Evolutionary conservation across 148 eudicot genomes (phyloP), one percentile per base, ranked within the genome.

Genomic region (Bassia scoparia): DNA sequence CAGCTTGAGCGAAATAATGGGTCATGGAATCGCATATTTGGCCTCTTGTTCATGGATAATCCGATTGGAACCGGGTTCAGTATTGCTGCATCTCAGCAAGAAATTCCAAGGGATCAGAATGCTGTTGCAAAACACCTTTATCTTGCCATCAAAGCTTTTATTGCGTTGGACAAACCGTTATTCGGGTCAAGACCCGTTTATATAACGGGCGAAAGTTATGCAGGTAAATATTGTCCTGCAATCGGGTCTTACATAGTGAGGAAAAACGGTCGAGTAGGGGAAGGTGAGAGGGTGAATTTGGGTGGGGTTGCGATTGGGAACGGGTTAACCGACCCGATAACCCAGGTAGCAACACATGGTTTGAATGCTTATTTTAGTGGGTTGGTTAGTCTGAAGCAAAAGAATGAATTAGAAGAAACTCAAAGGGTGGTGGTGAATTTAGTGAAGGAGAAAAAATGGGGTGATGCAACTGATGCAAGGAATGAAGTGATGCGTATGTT

Each of bases 51-150:
- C 35, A 73, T 94, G 8, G 97, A 94, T 67, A 91, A 89, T 49
- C 97, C 98, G 0, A 94, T 91, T 6, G 98, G 98, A 12, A 55
- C 83, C 3, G 98, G 98, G 34, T 94, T 94, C 63, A 94, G 98
- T 21, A 80, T 89, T 5, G 97, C 98, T 4, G 69, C 81, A 41
- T 71, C 79, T 26, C 48, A 68, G 0, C 72, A 85, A 1, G 98
- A 91, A 68, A 94, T 94, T 9, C 98, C 98, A 0, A 89, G 74
- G 29, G 84, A 94, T 37, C 91, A 91, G 65, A 13, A 41, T 0
- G 79, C 73, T 33, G 93, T 94, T 37, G 89, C 93, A 2, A 69
- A 80, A 58, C 98, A 94, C 35, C 91, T 94, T 37, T 89, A 70
- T 33, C 54, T 27, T 9, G 97, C 98, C 7, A 76, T 94, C n/a